Evolutionary conservation across 2,329 filamentous ascomycete genomes (phyloP), one percentile per base, ranked within the genome.

Genomic region (Cercospora citrullina): DNA sequence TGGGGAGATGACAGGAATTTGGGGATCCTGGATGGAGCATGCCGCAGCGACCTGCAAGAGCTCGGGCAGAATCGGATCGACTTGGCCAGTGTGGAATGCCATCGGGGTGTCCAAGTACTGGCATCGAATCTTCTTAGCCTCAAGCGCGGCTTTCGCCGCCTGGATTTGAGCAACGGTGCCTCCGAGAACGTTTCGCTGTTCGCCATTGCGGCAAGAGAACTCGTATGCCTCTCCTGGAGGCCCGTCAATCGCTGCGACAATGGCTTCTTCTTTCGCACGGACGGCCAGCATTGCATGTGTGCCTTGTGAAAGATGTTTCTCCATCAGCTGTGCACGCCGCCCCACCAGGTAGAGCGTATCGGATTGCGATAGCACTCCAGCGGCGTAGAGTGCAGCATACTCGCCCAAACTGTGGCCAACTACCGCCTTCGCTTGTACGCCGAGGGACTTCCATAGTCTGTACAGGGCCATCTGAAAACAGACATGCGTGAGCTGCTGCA

Each of bases 381-480:
- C 75, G 8, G 70, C 71, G 64, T 75, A 60, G 6, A 82, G 62
- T 7, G 80, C 80, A 5, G 79, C 78, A 68, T 80, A 81, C 65
- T 81, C 79, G 16, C 80, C 80, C 4, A 81, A 68, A 60, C 75
- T 74, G 64, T 78, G 76, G 1, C 77, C 77, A 2, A 76, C 63
- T 14, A 77, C 75, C 1, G 69, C 65, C 6, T 60, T 59, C 1
- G 77, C 75, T 26, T 65, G 42, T 10, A 78, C 61, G n/a, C 76
- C 75, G 2, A 81, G 68, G 1, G 75, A 75, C 0, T 21, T 57
- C 74, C 70, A 74, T 30, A 72, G 67, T 14, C 67, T 58, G 4
- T 67, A 63, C 23, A 83, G 69, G 18, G 80, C 81, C 57, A 85
- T 82, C 69, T 85, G 75, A 1, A 81, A 63, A 64, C 74, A 79